A percentile compares a stretch with the other conserved stretches of the same genome.
Evolutionary conservation across 768 basidiomycete species (phyloP).

Genomic region (Austroboletus festivus): DNA sequence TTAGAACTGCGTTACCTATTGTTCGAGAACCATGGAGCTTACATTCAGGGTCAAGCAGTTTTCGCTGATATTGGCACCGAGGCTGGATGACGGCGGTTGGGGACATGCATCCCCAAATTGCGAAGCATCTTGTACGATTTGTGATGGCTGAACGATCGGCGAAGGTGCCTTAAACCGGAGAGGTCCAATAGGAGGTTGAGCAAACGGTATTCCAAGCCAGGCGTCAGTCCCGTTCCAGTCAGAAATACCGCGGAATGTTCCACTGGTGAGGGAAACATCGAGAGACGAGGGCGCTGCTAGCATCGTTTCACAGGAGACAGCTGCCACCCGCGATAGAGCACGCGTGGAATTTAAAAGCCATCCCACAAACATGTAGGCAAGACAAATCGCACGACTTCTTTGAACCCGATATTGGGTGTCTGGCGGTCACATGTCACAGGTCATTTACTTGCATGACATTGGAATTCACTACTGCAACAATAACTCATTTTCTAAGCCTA

Average conservation of each 20-base stretch:
- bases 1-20: not conserved
- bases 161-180: conserved; percentile 59
- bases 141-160: conserved; percentile 32
- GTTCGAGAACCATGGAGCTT: not conserved
- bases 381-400: not conserved
- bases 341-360: not conserved
- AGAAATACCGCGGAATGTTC: conserved; percentile 45
- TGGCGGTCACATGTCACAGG: not conserved
- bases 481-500: too few relatives aligned
- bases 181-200: conserved; percentile 50
- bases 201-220: conserved; percentile 64
- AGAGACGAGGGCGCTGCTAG: not conserved
- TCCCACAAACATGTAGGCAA: not conserved
- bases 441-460: too few relatives aligned
- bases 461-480: too few relatives aligned
- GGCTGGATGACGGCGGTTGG: conserved; percentile 35
- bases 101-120: conserved; percentile 56
- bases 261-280: conserved; percentile 41
- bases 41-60: conserved; percentile 57
- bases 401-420: not conserved
- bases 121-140: conserved; percentile 40
- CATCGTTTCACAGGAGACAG: not conserved
- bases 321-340: not conserved
- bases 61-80: conserved; percentile 47
- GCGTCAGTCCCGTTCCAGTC: conserved; percentile 45